phyloP scores from a whole-genome alignment of 169 alveolate species.

The Ichthyophthirius multifiliis region DNA sequence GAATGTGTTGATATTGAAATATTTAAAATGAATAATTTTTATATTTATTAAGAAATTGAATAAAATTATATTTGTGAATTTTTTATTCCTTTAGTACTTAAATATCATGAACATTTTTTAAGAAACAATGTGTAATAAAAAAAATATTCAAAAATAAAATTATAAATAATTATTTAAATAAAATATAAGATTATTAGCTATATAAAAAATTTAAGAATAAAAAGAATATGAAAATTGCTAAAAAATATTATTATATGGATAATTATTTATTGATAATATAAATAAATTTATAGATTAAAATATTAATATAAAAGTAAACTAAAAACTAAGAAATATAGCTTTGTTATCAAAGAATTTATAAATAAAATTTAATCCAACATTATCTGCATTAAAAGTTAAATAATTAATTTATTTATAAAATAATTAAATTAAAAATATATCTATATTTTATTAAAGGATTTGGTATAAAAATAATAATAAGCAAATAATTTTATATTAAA shows the following conservation, averaged over 20 bases:
- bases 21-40: background rate
- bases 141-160: background rate
- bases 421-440: too few species aligned
- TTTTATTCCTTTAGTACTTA: background rate
- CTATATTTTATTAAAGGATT: too few species aligned
- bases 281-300: background rate
- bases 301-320: background rate
- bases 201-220: background rate
- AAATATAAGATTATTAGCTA: background rate
- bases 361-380: background rate
- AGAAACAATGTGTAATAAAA: background rate
- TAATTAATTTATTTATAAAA: too few species aligned
- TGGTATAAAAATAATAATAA: too few species aligned
- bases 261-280: background rate
- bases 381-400: too few species aligned
- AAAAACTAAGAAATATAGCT: background rate
- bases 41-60: background rate
- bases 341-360: background rate
- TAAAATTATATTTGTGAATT: background rate
- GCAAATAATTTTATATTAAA: too few species aligned
- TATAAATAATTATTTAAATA: background rate
- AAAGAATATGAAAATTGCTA: background rate
- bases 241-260: background rate
- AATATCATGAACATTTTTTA: background rate
- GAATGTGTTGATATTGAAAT: background rate